Conservation (phyloP, 257 asterid species). For the Przewalskia tangutica region DNA sequence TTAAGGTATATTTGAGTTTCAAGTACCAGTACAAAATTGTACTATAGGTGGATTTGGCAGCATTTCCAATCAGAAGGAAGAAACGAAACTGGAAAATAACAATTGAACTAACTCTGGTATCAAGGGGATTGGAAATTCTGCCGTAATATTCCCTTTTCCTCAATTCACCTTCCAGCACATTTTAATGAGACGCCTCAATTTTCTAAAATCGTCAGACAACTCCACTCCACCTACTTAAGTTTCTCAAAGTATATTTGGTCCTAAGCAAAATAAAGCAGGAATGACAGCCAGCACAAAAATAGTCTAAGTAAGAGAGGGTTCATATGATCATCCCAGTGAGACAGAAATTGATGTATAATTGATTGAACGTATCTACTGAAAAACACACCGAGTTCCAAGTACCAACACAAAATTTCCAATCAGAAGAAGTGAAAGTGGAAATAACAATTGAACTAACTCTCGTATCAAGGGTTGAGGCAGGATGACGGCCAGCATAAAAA, state of each 20-base stretch:
- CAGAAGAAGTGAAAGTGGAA: background rate
- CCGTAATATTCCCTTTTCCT: background rate
- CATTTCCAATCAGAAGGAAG: background rate
- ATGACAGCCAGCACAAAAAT: background rate
- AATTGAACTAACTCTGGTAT: constrained; percentile 38
- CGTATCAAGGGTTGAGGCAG: no score
- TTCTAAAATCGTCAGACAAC: background rate
- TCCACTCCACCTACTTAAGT: background rate
- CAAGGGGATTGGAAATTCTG: background rate
- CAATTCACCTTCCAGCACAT: background rate
- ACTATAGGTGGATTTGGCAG: background rate
- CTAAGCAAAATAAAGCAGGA: background rate
- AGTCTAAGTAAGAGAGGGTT: background rate
- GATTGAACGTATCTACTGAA: background rate
- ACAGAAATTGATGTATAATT: background rate
- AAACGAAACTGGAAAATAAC: background rate
- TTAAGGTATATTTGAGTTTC: no score
- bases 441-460: no score
- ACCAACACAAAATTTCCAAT: background rate
- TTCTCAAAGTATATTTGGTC: background rate
- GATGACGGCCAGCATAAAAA: background rate
- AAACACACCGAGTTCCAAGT: background rate
- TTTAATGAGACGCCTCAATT: background rate
- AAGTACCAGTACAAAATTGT: no score
- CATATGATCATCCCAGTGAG: background rate